These are phyloP conservation scores for Coemansia guatemalensis DNA, from an alignment of 192 early-diverging fungal genomes.

Conservation along the genomic window DNA sequence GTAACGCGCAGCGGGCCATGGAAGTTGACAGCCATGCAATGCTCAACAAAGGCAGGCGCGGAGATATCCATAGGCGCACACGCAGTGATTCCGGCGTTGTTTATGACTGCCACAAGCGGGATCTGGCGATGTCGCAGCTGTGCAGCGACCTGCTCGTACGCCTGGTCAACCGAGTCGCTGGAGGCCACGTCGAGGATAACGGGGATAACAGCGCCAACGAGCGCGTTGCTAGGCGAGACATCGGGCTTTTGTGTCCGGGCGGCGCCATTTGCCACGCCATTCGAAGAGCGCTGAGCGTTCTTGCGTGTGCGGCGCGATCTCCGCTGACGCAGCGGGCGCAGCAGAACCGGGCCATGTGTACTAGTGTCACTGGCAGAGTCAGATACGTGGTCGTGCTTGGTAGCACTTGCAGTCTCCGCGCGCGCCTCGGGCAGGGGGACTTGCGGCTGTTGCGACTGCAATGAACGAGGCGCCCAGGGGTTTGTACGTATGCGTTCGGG, in stretches of 20 bases:
- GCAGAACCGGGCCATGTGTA: background rate
- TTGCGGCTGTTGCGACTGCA: background rate
- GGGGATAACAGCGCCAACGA: slow-evolving; percentile 31
- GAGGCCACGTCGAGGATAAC: slow-evolving; percentile 50
- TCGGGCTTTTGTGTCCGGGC: background rate
- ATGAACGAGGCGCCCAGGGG: slow-evolving; percentile 15
- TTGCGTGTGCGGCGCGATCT: slow-evolving; percentile 1
- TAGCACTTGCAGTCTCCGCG: background rate
- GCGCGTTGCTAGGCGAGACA: background rate
- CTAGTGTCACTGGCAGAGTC: slow-evolving; percentile 6
- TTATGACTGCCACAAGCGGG: slow-evolving; percentile 50
- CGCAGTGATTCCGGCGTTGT: slow-evolving; percentile 56
- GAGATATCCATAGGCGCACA: slow-evolving; percentile 53
- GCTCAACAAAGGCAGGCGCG: slow-evolving; percentile 30
- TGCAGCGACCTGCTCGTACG: slow-evolving; percentile 22
- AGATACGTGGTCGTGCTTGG: background rate
- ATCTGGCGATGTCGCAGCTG: slow-evolving; percentile 38
- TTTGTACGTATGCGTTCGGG: slow-evolving; percentile 21
- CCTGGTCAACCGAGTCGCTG: slow-evolving; percentile 39
- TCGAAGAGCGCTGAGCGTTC: background rate
- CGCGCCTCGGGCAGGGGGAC: background rate
- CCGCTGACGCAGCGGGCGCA: slow-evolving; percentile 7
- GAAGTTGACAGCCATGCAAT: slow-evolving; percentile 54
- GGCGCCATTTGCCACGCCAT: background rate
- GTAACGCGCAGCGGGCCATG: slow-evolving; percentile 51